phyloP scores from a whole-genome alignment of 2,329 filamentous ascomycete genomes.

The Cryphonectria nitschkei region DNA sequence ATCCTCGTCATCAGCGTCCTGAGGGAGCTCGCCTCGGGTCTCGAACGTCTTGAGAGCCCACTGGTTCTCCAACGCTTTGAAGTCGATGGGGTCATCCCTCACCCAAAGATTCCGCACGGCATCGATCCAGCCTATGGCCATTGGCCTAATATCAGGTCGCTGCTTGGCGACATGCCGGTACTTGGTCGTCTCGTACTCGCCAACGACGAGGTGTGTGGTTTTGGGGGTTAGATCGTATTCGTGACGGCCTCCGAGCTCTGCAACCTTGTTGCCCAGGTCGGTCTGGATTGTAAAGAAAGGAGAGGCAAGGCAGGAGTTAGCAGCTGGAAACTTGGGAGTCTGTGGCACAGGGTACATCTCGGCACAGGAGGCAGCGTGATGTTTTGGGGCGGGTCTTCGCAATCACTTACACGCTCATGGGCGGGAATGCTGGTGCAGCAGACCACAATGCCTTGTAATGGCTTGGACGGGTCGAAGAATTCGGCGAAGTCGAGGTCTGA shows the following conservation, averaged over 20 bases:
- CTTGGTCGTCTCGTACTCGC: constrained; percentile 86
- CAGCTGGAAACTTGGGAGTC: constrained; percentile 9
- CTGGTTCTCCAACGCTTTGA: constrained; percentile 68
- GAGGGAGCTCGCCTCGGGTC: constrained; percentile 49
- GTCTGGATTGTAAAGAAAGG: constrained; percentile 40
- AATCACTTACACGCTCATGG: constrained; percentile 70
- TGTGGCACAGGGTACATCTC: neutral
- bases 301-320: constrained; percentile 4
- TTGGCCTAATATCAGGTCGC: constrained; percentile 81
- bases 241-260: constrained; percentile 84
- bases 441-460: constrained; percentile 73
- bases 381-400: constrained; percentile 13
- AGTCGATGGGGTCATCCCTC: constrained; percentile 73
- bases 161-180: constrained; percentile 94
- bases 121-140: constrained; percentile 83
- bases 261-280: constrained; percentile 65
- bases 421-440: constrained; percentile 87
- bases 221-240: constrained; percentile 94
- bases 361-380: constrained; percentile 22
- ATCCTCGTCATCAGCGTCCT: constrained; percentile 33
- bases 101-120: constrained; percentile 82
- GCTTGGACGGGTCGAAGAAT: constrained; percentile 60
- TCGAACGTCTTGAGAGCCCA: constrained; percentile 69
- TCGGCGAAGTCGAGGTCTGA: constrained; percentile 33
- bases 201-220: constrained; percentile 92